Evolutionary conservation across 2,329 filamentous ascomycete species (phyloP).

Genomic region (Fusarium algeriense): DNA sequence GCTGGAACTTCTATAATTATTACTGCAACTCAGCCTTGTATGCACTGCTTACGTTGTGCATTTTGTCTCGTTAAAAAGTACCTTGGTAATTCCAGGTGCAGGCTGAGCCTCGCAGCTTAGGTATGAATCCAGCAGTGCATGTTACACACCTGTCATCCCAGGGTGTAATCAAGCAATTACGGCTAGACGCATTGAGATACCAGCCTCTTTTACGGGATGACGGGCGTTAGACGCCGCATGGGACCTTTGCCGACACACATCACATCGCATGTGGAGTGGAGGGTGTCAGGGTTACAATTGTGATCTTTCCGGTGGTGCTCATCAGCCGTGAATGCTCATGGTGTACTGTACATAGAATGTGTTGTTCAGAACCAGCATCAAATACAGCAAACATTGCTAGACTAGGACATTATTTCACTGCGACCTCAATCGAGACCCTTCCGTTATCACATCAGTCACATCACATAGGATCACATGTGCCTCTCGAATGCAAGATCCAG

Average conservation of each 20-base stretch:
- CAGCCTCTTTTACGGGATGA: conserved; percentile 11
- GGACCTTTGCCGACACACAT: conserved; percentile 1
- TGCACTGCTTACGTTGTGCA: conserved; percentile 29
- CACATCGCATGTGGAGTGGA: conserved; percentile 2
- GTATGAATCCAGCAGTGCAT: conserved; percentile 24
- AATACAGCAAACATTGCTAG: background rate
- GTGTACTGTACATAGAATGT: background rate
- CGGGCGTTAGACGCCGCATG: conserved; percentile 22
- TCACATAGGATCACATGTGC: conserved; percentile 20
- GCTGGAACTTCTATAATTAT: conserved; percentile 1
- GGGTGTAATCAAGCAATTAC: background rate
- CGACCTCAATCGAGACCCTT: conserved; percentile 19
- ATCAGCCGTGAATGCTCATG: background rate
- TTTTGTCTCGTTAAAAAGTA: background rate
- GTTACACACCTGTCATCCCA: conserved; percentile 32
- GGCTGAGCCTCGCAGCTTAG: conserved; percentile 33
- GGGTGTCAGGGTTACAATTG: conserved; percentile 13
- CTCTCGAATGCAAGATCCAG: conserved; percentile 30
- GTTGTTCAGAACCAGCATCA: background rate
- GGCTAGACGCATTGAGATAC: conserved; percentile 10
- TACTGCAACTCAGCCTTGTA: conserved; percentile 19
- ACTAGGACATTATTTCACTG: background rate
- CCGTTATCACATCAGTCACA: background rate
- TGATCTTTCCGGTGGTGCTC: background rate
- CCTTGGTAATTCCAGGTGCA: conserved; percentile 1